These are phyloP conservation scores for Limtongia smithiae DNA, from an alignment of 805 yeast genomes.

Conservation along the genomic window DNA sequence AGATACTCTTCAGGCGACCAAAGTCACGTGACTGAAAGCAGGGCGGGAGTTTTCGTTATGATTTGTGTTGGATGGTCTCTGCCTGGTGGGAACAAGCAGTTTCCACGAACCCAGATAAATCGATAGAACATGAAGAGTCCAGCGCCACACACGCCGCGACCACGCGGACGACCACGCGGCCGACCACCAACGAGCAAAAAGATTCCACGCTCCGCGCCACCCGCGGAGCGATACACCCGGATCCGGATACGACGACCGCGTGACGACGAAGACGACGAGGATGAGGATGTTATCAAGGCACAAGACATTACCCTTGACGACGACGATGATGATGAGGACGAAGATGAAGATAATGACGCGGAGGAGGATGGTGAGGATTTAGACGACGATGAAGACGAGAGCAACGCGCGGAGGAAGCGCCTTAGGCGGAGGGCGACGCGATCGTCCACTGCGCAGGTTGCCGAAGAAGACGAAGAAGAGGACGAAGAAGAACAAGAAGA, in stretches of 20 bases:
- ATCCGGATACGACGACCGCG: constrained; percentile 24
- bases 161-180: constrained; percentile 35
- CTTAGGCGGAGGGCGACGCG: no score
- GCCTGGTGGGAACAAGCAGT: no score
- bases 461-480: constrained; percentile 7
- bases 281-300: constrained; percentile 7
- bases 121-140: constrained; percentile 9
- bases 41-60: no score
- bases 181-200: constrained; percentile 38
- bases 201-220: constrained; percentile 24
- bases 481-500: constrained; percentile 8
- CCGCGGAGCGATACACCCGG: constrained; percentile 4
- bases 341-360: constrained; percentile 4
- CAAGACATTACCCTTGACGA: constrained; percentile 1
- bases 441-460: background rate
- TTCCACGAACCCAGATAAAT: no score
- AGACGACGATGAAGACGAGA: constrained; percentile 2
- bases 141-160: constrained; percentile 22
- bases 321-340: constrained; percentile 14
- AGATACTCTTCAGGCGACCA: no score
- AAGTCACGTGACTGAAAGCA: no score
- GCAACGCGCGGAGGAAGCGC: background rate
- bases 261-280: constrained; percentile 22
- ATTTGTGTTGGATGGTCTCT: no score
- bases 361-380: constrained; percentile 7